These are phyloP conservation scores for Hemisphaericaspora subhashii DNA, from an alignment of 1,139 yeast genomes.

Conservation along the genomic window DNA sequence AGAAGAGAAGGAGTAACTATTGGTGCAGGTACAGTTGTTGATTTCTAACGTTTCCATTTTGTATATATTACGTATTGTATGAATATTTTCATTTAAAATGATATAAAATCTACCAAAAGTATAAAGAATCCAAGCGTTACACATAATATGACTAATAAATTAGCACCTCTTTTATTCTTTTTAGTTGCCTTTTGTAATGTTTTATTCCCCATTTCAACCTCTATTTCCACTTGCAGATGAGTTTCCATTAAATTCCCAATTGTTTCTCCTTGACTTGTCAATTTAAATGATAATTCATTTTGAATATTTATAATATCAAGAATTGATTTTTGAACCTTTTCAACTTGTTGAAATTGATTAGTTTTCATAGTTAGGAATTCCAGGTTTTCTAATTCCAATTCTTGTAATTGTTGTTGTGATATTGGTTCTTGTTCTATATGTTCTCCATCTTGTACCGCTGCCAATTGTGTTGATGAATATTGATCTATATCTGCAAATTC, in stretches of 20 bases:
- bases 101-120: slow-evolving; percentile 60
- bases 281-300: slow-evolving; percentile 72
- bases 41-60: slow-evolving; percentile 10
- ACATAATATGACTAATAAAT: slow-evolving; percentile 61
- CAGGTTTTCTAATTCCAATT: slow-evolving; percentile 70
- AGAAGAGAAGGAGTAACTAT: slow-evolving; percentile 85
- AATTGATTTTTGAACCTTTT: slow-evolving; percentile 73
- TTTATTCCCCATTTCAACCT: slow-evolving; percentile 72
- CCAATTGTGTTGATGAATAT: slow-evolving; percentile 3
- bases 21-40: slow-evolving; percentile 75
- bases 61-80: not conserved
- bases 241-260: slow-evolving; percentile 67
- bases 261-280: slow-evolving; percentile 73
- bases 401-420: slow-evolving; percentile 61
- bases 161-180: slow-evolving; percentile 70
- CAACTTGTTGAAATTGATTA: slow-evolving; percentile 68
- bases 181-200: slow-evolving; percentile 70
- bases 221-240: slow-evolving; percentile 67
- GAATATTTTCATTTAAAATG: slow-evolving; percentile 17
- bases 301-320: slow-evolving; percentile 79
- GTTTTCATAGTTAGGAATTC: slow-evolving; percentile 60
- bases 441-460: slow-evolving; percentile 9
- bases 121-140: slow-evolving; percentile 62
- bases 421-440: slow-evolving; percentile 8
- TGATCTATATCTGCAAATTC: slow-evolving; percentile 6